These are phyloP conservation scores for Hypoxylon rubiginosum DNA, from an alignment of 2,329 filamentous ascomycete species.

Conservation along the genomic window DNA sequence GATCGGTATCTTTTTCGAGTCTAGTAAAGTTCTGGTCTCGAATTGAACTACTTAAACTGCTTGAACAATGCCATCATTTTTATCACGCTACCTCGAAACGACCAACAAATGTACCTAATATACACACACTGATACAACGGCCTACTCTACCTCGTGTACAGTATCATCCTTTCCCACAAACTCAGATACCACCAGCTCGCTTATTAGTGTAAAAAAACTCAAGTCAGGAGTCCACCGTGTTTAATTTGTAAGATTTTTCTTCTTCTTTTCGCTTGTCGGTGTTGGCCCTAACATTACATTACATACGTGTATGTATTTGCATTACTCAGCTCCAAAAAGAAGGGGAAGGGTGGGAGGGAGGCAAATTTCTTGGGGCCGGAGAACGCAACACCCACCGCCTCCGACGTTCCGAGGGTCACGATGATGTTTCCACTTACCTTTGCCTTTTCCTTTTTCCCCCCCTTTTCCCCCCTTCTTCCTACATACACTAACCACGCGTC, in stretches of 20 bases:
- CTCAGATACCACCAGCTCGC: background rate
- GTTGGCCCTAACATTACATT: background rate
- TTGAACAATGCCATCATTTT: background rate
- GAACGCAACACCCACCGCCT: slow-evolving; percentile 26
- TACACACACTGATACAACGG: background rate
- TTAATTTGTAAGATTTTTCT: background rate
- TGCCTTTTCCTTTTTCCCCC: background rate
- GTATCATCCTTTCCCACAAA: no score
- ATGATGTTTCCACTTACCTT: slow-evolving; percentile 19
- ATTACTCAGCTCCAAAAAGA: slow-evolving; percentile 25
- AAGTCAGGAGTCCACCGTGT: background rate
- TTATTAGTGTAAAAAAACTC: background rate
- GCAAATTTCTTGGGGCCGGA: background rate
- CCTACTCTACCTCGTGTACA: no score
- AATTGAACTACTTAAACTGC: background rate
- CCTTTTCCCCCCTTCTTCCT: background rate
- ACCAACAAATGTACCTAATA: background rate
- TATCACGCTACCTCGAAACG: background rate
- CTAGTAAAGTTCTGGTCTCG: background rate
- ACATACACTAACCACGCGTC: background rate
- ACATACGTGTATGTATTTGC: background rate
- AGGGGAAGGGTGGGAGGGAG: background rate
- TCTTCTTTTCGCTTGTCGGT: background rate
- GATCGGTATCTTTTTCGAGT: slow-evolving; percentile 14
- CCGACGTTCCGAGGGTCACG: slow-evolving; percentile 39